Evolutionary conservation across 352 stramenopile species (phyloP), one percentile per base, ranked within the genome.

Genomic region (Pythium guiyangense): DNA sequence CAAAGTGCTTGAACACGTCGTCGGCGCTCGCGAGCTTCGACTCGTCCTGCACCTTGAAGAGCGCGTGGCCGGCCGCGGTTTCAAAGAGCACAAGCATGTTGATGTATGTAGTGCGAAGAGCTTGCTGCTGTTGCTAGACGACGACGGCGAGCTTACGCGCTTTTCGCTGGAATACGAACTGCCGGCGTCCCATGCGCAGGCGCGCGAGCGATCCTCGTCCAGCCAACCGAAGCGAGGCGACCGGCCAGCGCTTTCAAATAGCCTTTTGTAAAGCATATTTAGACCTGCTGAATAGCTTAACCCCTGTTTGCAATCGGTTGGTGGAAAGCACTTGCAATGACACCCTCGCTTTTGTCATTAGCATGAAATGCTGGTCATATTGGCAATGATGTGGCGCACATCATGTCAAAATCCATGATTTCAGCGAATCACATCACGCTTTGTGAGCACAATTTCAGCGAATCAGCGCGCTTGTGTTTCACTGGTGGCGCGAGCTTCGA

Each of bases 61-160:
- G 84, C 59, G 97, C 98, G 75, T 99, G 98, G 45, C 98, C 98
- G 57, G 96, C 97, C 18, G 97, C 92, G 39, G 98, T 99, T 76
- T 99, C 98, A 68, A 99, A 99, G 37, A 99, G 81, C 60, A 99
- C 94, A 59, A 99, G 84, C 97, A 99, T 99, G 37, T 26, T 44
- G 39, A 26, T 52, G 49, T n/a, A 17, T 22, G 37, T 18, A 35
- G 25, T 15, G 14, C 10, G 42, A 26, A 25, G 35, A 44, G 40
- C 42, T 49, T 27, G 14, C 6, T 18, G 39, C 29, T 42, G 34
- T 29, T 39, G 46, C 31, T 44, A 37, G 18, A 47, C n/a, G n/a
- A 47, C 42, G 42, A 47, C 42, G n/a, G n/a, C 40, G 34, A 60
- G 46, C 46, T 49, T 53, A 48, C 46, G 54, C 37, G 45, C 54